Evolutionary conservation across 805 yeast species (phyloP).

Genomic region (Barnettozyma sucrosica): DNA sequence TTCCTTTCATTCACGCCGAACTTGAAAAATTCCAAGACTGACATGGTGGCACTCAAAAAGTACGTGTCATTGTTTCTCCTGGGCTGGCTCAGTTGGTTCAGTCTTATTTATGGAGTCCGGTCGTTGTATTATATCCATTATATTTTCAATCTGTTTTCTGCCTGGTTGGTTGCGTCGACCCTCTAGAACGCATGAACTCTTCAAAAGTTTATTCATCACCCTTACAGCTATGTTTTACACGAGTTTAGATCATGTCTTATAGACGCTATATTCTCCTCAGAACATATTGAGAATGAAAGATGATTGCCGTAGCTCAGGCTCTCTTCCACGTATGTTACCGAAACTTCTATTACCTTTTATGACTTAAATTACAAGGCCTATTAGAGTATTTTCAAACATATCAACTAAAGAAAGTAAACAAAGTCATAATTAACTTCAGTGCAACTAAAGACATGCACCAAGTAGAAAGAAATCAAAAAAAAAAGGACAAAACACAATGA

Average conservation of each 20-base stretch:
- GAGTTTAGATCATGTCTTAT: too few species aligned
- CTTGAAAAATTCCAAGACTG: constrained; percentile 19
- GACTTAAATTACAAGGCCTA: too few species aligned
- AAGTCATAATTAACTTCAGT: too few species aligned
- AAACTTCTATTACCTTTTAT: too few species aligned
- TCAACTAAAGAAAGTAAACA: background rate
- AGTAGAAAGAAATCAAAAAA: too few species aligned
- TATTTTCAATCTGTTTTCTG: constrained; percentile 57
- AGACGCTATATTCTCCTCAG: too few species aligned
- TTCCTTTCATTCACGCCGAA: constrained; percentile 35
- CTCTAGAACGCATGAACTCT: constrained; percentile 15
- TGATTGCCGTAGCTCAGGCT: too few species aligned
- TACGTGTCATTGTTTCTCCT: constrained; percentile 32
- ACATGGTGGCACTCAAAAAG: background rate
- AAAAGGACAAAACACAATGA: background rate
- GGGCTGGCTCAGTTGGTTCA: constrained; percentile 50
- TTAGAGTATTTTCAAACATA: background rate
- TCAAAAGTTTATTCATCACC: too few species aligned
- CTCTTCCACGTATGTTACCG: too few species aligned
- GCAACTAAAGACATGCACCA: background rate
- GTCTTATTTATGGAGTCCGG: constrained; percentile 68
- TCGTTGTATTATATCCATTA: constrained; percentile 85
- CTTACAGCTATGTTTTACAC: too few species aligned
- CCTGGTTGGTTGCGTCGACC: constrained; percentile 37
- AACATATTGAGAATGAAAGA: too few species aligned